Evolutionary conservation across 1,284 basidiomycete species (phyloP), one percentile per base, ranked within the genome.

Genomic region (Fomes fomentarius): DNA sequence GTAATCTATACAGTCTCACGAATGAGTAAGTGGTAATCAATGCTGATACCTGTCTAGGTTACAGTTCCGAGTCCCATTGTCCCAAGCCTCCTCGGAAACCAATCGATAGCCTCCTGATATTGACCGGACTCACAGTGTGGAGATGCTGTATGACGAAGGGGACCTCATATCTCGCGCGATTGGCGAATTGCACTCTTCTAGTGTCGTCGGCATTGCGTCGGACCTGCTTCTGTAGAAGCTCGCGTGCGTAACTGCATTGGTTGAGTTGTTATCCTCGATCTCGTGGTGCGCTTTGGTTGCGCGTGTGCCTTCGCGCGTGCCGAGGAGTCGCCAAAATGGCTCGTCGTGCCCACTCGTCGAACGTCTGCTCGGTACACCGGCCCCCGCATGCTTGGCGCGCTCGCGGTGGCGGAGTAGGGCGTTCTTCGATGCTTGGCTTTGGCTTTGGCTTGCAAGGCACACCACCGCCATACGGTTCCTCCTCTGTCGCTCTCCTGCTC

Each of bases 181-280:
- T 40, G 21, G 38, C 19, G 11, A 25, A 19, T 24, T 17, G 12
- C n/a, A 10, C 6, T 28, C 24, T 10, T 22, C 12, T 21, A 21
- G 34, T 7, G 8, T 19, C 24, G 25, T 30, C 38, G 21, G 49
- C 9, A 10, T 10, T 28, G 31, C 21, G 50, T 51, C 40, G 46
- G 52, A 12, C 39, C 37, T 53, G 39, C 19, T 8, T 43, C 45
- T 47, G 24, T 5, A 17, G 34, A 43, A 40, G 44, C 43, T 52
- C 50, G 43, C 43, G 11, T 21, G 10, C 24, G 42, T 12, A n/a
- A 21, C 9, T 34, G 37, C 25, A 14, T 7, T 19, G 10, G 45
- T 22, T 22, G 45, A 21, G 39, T 24, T 11, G 39, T 40, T 21
- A 17, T n/a, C 28, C 21, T 8, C 11, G 14, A 24, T 17, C 21